These are phyloP conservation scores for Bisporella sp. DNA, from an alignment of 2,329 filamentous ascomycete species.

Conservation along the genomic window DNA sequence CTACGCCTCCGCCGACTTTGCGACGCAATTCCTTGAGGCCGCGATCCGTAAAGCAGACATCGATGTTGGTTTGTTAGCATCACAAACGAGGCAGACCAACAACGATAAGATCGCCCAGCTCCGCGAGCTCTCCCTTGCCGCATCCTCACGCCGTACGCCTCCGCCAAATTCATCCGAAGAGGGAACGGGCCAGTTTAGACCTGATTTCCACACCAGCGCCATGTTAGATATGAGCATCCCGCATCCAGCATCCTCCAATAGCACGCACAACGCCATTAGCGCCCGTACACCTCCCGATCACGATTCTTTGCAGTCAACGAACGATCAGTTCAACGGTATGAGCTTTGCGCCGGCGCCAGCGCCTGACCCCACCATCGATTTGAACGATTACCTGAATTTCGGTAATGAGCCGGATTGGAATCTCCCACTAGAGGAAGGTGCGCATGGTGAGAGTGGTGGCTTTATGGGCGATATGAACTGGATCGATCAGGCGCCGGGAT, in stretches of 20 bases:
- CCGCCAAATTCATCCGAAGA: constrained; percentile 7
- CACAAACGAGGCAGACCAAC: background rate
- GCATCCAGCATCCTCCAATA: background rate
- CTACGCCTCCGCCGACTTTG: constrained; percentile 91
- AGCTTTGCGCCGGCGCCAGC: background rate
- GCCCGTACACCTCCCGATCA: constrained; percentile 14
- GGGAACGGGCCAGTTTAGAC: background rate
- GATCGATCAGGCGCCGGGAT: constrained; percentile 16
- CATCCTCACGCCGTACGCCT: constrained; percentile 5
- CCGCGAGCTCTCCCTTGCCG: background rate
- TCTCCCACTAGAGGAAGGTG: constrained; percentile 17
- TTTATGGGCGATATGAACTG: constrained; percentile 22
- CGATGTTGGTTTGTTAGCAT: constrained; percentile 16
- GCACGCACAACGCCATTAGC: constrained; percentile 10
- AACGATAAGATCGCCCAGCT: constrained; percentile 8
- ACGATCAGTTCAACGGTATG: background rate
- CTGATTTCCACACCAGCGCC: background rate
- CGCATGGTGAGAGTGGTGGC: constrained; percentile 20
- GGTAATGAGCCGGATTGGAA: constrained; percentile 16
- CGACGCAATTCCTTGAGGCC: constrained; percentile 89
- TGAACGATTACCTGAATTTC: constrained; percentile 20
- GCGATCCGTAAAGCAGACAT: constrained; percentile 84
- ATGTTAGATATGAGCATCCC: constrained; percentile 7
- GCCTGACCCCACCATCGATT: constrained; percentile 1
- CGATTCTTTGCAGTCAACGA: background rate